Base-by-base conservation (phyloP, 768 basidiomycete species). In the Macrolepiota dolichaula region DNA sequence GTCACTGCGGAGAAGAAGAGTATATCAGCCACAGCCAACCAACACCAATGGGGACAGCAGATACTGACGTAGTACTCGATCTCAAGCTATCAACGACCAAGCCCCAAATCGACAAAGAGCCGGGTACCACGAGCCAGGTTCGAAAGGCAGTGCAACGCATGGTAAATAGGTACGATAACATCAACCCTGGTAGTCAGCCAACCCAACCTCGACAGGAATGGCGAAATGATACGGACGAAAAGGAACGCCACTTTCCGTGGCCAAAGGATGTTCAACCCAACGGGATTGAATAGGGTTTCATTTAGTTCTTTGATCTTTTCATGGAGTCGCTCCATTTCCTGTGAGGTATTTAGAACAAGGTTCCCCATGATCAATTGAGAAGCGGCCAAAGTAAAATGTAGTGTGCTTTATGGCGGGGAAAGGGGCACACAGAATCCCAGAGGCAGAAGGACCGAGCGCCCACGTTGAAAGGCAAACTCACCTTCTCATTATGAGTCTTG, bases 41-140 rank as follows among this genome's bases (percentile, higher is more conserved):
- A 32, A 38, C 17, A 50, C 15, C 13, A 19, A 56, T 29, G 12
- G 19, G 63, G 65, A 69, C 63, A 63, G 55, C 55, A 36, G 17
- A 46, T 12, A 83, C 90, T 76, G 57, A 92, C 90, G 74, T 94
- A 95, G 76, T 94, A 95, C 69, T 98, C 96, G 61, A 98, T 92
- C 78, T 98, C 96, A 67, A 98, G 81, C 96, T 98, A 67, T 50
- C 36, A 51, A 61, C 37, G 10, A 42, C 57, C 57, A n/a, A 5
- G 13, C 29, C 3, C 38, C 29, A 42, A 4, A 51, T 10, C 17
- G 4, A n/a, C 25, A 27, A 54, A 22, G 17, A 13, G 35, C 17
- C 44, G 36, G 22, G n/a, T 1, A 54, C 17, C 27, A 19, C 35
- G 15, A 37, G 22, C 9, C 51, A 36, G 29, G 50, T 32, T 63